Evolutionary conservation across 1,284 basidiomycete species (phyloP), one percentile per base, ranked within the genome.

Genomic region (Leccinum proliferum): DNA sequence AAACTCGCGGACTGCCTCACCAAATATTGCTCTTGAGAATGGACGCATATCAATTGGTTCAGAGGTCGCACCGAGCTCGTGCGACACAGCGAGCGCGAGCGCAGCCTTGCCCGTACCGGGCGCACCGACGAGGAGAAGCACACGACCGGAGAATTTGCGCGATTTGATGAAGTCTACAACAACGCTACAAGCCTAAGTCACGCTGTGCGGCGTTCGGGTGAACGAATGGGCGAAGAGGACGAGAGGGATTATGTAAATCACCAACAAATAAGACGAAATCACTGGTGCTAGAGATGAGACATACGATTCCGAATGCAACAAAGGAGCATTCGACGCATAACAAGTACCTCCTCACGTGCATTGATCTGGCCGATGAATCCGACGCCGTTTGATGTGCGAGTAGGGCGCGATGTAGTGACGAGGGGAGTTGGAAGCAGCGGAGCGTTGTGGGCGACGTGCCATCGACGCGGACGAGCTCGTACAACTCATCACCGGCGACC

Each of bases 51-150:
- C 37, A 39, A 7, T 39, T 39, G 37, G 37, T 39, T 39, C 37
- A 39, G 37, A 39, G 37, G 37, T 97, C 57, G 85, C 80, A 2
- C 96, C 96, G 0, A 99, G 84, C 72, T 98, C 96, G 67, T 98
- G 96, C 7, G 94, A 90, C 39, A 99, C 86, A 0, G 93, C 96
- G 14, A 99, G 78, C 2, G 97, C 97, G 34, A 99, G 84, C 0
- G 96, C 96, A 0, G 97, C 99, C 81, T 99, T 95, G 18, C 94
- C 94, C 3, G 94, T 96, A 14, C 94, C 94, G 0, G 94, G 94
- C 46, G 92, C 92, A 59, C 94, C 94, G n/a, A 92, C 94, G 48
- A 96, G 85, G 18, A 96, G 77, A 43, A 96, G 79, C 0, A 94
- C 94, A 58, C 93, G 85, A 48, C 94, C 94, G 18, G 94, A 94